Conservation (phyloP, 176 grass and related monocot genomes). For the Thinopyrum elongatum region DNA sequence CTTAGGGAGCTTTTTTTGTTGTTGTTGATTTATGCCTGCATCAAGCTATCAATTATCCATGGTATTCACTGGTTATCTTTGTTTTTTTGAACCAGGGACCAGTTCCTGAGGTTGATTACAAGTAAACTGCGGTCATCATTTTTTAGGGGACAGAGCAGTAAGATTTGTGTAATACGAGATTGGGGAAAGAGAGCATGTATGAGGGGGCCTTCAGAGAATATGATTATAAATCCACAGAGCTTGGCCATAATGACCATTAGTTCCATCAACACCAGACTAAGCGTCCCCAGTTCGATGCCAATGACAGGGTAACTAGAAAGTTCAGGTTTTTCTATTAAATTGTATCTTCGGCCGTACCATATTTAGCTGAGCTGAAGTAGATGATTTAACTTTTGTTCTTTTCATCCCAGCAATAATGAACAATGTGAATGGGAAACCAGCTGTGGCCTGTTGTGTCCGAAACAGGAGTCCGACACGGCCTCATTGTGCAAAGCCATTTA, state of each 20-base stretch:
- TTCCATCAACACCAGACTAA: not conserved
- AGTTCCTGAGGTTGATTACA: not conserved
- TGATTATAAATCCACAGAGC: not conserved
- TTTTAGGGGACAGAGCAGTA: not conserved
- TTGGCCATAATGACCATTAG: not conserved
- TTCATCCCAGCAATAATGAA: not conserved
- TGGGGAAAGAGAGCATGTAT: not conserved
- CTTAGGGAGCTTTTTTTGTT: not conserved
- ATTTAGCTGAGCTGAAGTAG: not conserved
- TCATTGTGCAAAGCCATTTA: not conserved
- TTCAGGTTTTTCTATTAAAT: not conserved
- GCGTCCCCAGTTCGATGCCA: slow-evolving; percentile 7
- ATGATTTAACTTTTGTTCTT: slow-evolving; percentile 6
- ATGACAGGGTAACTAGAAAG: slow-evolving; percentile 6
- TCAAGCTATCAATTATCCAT: not conserved
- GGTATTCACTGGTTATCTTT: not conserved
- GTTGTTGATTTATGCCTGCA: not conserved
- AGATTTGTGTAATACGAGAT: not conserved
- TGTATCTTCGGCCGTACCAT: not conserved
- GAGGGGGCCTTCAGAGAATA: not conserved
- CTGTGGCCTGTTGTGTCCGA: not conserved
- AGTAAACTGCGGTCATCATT: not conserved
- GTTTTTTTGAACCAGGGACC: slow-evolving; percentile 26
- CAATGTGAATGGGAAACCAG: not conserved
- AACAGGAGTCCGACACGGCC: not conserved